Conservation (phyloP, 768 basidiomycete genomes). For the Wakefieldia striispora region DNA sequence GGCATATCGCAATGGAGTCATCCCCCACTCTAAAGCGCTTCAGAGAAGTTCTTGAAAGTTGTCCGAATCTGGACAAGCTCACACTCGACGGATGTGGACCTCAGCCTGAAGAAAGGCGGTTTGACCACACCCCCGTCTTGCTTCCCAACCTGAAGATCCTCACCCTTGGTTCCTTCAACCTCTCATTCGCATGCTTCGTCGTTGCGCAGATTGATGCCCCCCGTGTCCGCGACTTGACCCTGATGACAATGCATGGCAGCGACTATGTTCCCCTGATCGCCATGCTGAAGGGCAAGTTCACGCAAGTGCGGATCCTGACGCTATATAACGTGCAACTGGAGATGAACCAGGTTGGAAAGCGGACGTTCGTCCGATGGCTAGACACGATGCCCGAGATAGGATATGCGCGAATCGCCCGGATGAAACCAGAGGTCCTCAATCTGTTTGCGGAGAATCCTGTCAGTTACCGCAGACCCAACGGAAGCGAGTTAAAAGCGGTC, state of each 20-base stretch:
- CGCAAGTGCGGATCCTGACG: slow-evolving; percentile 53
- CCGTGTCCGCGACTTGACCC: slow-evolving; percentile 52
- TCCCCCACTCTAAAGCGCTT: slow-evolving; percentile 52
- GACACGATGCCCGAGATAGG: slow-evolving; percentile 55
- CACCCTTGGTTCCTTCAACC: slow-evolving; percentile 54
- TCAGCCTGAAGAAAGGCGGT: slow-evolving; percentile 25
- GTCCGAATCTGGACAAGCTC: slow-evolving; percentile 52
- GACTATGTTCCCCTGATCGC: slow-evolving; percentile 52
- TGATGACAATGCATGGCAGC: slow-evolving; percentile 51
- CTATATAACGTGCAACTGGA: slow-evolving; percentile 45
- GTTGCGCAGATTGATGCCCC: slow-evolving; percentile 54
- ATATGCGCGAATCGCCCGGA: slow-evolving; percentile 48
- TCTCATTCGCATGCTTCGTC: slow-evolving; percentile 46
- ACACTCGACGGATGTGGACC: slow-evolving; percentile 66
- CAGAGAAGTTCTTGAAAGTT: slow-evolving; percentile 48
- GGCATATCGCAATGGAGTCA: slow-evolving; percentile 53
- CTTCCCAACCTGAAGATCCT: slow-evolving; percentile 52
- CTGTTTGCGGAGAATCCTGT: slow-evolving; percentile 45
- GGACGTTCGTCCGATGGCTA: slow-evolving; percentile 47
- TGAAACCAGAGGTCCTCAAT: slow-evolving; percentile 42
- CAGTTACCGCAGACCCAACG: slow-evolving; percentile 14
- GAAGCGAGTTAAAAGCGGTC: slow-evolving; percentile 4
- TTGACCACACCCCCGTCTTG: slow-evolving; percentile 38
- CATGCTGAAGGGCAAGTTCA: slow-evolving; percentile 46
- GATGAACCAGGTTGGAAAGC: slow-evolving; percentile 21